phyloP scores from a whole-genome alignment of 257 asterid genomes.

The Rhazya stricta region DNA sequence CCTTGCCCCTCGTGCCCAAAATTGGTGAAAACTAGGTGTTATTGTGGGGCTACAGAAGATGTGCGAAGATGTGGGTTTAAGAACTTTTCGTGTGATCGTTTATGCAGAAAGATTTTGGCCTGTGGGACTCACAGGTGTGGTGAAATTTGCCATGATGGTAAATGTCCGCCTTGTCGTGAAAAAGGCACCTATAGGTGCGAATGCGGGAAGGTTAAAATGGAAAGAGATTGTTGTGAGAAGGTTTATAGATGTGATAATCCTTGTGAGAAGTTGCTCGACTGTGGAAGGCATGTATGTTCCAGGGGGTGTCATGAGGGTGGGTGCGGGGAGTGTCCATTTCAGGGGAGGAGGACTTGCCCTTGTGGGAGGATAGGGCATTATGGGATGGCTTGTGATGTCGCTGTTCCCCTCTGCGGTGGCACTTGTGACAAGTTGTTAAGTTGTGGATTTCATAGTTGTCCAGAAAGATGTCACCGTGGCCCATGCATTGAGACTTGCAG shows the following conservation, averaged over 20 bases:
- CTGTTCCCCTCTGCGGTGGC: slow-evolving; percentile 67
- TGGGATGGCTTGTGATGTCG: slow-evolving; percentile 80
- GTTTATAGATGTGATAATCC: slow-evolving; percentile 60
- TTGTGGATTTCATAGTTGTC: slow-evolving; percentile 82
- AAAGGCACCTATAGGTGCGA: slow-evolving; percentile 54
- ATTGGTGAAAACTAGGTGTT: slow-evolving; percentile 57
- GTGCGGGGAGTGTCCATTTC: slow-evolving; percentile 76
- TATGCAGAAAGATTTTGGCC: slow-evolving; percentile 48
- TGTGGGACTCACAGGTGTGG: slow-evolving; percentile 67
- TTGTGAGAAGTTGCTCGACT: slow-evolving; percentile 61
- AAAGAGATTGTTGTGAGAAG: slow-evolving; percentile 72
- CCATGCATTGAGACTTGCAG: slow-evolving; percentile 73
- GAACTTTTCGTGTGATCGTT: slow-evolving; percentile 58
- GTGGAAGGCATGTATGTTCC: slow-evolving; percentile 73
- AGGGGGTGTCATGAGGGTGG: slow-evolving; percentile 80
- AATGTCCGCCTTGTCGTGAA: slow-evolving; percentile 58
- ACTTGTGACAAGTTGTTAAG: slow-evolving; percentile 68
- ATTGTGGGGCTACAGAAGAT: slow-evolving; percentile 71
- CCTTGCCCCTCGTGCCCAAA: slow-evolving; percentile 95
- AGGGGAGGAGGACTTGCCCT: slow-evolving; percentile 87
- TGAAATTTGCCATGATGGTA: slow-evolving; percentile 73
- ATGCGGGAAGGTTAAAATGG: slow-evolving; percentile 64
- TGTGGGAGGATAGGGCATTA: slow-evolving; percentile 76
- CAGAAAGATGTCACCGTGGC: slow-evolving; percentile 92
- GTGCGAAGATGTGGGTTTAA: slow-evolving; percentile 84